A percentile compares a stretch with the other conserved stretches of the same genome.
These are phyloP conservation scores for Botrytis cinerea DNA, from an alignment of 2,329 filamentous ascomycete genomes.

Conservation along the genomic window DNA sequence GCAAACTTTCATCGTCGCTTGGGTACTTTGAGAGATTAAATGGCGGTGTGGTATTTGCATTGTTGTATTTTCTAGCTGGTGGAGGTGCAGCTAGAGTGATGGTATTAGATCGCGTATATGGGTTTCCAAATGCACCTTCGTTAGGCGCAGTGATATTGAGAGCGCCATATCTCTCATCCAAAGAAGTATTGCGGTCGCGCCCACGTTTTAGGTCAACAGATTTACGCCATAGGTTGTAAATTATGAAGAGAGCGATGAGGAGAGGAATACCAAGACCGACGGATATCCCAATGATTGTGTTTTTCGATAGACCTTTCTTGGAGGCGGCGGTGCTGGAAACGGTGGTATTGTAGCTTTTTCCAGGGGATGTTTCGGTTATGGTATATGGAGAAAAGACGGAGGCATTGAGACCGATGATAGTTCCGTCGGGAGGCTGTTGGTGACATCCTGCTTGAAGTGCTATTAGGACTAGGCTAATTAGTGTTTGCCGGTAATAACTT, in stretches of 20 bases:
- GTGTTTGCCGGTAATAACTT: not conserved
- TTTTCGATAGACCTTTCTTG: conserved; percentile 29
- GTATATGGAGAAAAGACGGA: conserved; percentile 35
- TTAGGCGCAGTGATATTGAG: conserved; percentile 22
- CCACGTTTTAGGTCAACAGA: not conserved
- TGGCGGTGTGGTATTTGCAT: not conserved
- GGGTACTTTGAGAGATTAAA: conserved; percentile 12
- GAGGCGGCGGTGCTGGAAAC: conserved; percentile 18
- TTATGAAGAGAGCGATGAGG: conserved; percentile 22
- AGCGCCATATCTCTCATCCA: conserved; percentile 17
- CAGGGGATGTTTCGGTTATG: conserved; percentile 34
- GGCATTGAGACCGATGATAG: conserved; percentile 34
- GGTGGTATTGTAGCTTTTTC: conserved; percentile 23
- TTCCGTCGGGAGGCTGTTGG: conserved; percentile 33
- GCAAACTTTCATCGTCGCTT: conserved; percentile 8
- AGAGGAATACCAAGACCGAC: conserved; percentile 30
- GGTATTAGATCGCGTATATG: not conserved
- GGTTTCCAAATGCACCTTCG: conserved; percentile 13
- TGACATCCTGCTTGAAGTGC: conserved; percentile 34
- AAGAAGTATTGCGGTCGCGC: not conserved
- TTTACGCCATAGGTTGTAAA: conserved; percentile 1
- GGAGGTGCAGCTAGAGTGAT: conserved; percentile 15
- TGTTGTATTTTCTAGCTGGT: not conserved
- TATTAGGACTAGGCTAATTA: conserved; percentile 5
- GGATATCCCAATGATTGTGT: conserved; percentile 36